A percentile compares a stretch with the other conserved stretches of the same genome.
phyloP scores from a whole-genome alignment of 805 yeast species.

The Yarrowia yakushimensis region DNA sequence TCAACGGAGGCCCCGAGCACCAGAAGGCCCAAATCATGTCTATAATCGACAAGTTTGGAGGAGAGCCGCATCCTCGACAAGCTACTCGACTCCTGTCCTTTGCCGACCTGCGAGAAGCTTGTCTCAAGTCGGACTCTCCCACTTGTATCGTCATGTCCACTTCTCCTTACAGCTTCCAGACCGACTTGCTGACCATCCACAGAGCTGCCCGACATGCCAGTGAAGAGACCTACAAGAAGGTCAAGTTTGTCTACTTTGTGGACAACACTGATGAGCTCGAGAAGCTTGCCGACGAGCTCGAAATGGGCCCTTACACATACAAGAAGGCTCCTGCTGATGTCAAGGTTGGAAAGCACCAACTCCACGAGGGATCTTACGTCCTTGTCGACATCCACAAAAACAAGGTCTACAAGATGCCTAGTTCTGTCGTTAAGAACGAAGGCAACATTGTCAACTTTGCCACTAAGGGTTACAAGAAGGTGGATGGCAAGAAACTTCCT shows the following conservation, averaged over 20 bases:
- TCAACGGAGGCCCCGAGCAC: conserved; percentile 8
- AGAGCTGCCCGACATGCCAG: conserved; percentile 11
- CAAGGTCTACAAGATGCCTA: conserved; percentile 18
- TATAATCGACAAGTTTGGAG: not conserved
- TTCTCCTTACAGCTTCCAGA: conserved; percentile 15
- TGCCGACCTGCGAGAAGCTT: conserved; percentile 1
- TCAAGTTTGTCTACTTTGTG: conserved; percentile 11
- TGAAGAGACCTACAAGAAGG: conserved; percentile 11
- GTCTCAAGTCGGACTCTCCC: conserved; percentile 7
- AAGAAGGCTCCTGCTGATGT: not conserved
- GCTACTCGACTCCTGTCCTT: conserved; percentile 8
- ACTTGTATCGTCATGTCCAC: conserved; percentile 3
- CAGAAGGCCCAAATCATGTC: conserved; percentile 20
- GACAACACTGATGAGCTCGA: conserved; percentile 19
- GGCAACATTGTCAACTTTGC: conserved; percentile 17
- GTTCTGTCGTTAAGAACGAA: not conserved
- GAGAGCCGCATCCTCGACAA: not conserved
- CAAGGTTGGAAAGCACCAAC: not conserved
- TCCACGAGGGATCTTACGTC: conserved; percentile 5
- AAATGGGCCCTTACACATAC: conserved; percentile 13
- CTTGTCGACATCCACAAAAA: conserved; percentile 8
- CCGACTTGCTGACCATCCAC: not conserved
- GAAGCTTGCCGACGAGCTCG: not conserved
- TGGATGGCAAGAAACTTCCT: conserved; percentile 11
- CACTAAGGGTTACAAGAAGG: conserved; percentile 22